Base-by-base conservation (phyloP, 2,329 filamentous ascomycete species). In the Plectosphaerella plurivora region DNA sequence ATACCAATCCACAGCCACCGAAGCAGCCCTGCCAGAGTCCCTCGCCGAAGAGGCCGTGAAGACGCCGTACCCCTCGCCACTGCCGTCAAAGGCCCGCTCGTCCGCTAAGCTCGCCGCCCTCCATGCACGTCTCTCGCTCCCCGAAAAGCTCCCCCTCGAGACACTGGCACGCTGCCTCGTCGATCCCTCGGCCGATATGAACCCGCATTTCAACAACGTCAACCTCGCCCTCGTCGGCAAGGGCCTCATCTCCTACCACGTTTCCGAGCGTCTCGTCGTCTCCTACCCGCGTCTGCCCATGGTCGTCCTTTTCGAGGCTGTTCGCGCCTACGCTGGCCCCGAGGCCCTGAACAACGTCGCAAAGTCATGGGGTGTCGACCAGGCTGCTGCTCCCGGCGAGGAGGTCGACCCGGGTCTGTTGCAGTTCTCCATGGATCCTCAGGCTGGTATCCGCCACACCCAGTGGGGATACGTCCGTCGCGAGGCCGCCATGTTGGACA, bases 51-150 rank as follows among this genome's bases (percentile, higher is more conserved):
- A 57, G 36, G 45, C 47, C 42, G 55, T 55, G 25, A 58, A 60
- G 25, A 60, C 61, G 55, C 65, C 67, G 56, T 76, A 87, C 58
- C 88, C 89, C 50, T 93, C 90, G 63, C 90, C 91, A 59, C 81
- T 81, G 51, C 83, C 85, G 59, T 74, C 81, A 62, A 78, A 79
- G 59, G 88, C 91, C 44, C 73, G 78, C 55, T 70, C 77, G 59
- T 97, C 93, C 46, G 86, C 91, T 57, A 97, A 97, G 76, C 87
- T 99, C 61, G 86, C 91, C 58, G 92, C 94, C 59, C 83, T 99
- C 45, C 92, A 97, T 70, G 90, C 92, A 62, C 89, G 94, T 69
- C 82, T 99, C 56, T 84, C 84, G 41, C 84, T 99, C 52, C 87
- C 92, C 22, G 79, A 82, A 57, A 89, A 88, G 71, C 81, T 97